A percentile compares a stretch with the other conserved stretches of the same genome.
These are phyloP conservation scores for Penicillium crustosum DNA, from an alignment of 2,329 filamentous ascomycete species.

Conservation along the genomic window DNA sequence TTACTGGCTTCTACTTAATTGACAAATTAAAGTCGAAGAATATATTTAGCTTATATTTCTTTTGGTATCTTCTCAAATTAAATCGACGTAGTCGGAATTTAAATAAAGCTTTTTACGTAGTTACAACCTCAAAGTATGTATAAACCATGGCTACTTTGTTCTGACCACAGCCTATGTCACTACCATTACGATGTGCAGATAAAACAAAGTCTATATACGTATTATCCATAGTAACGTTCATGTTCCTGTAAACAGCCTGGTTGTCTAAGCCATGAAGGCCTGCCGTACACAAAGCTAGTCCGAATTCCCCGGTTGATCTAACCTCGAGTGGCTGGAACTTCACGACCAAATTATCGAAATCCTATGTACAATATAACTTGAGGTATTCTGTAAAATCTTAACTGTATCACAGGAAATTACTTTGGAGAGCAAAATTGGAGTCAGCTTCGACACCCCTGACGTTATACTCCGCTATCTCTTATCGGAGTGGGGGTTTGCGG, in stretches of 20 bases:
- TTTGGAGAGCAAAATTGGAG: not conserved
- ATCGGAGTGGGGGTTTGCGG: not conserved
- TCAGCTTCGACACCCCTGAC: not conserved
- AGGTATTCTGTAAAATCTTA: not conserved
- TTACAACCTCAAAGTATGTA: not conserved
- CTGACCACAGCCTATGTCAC: too few relatives aligned
- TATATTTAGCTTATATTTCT: not conserved
- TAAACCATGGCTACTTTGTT: not conserved
- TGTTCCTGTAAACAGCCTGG: not conserved
- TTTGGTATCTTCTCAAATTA: not conserved
- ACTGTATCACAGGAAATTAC: not conserved
- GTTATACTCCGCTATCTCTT: constrained; percentile 7
- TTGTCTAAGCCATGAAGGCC: not conserved
- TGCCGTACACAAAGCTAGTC: not conserved
- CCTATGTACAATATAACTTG: not conserved
- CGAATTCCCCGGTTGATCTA: not conserved
- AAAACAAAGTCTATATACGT: not conserved
- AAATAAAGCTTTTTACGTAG: not conserved
- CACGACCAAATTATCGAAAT: not conserved
- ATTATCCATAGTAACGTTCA: not conserved
- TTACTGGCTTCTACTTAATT: not conserved
- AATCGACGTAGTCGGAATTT: not conserved
- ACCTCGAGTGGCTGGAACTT: not conserved
- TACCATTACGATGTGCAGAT: not conserved
- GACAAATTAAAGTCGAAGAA: not conserved